Conservation (phyloP, 371 early-diverging fungal genomes). For the Rhizopus arrhizus region DNA sequence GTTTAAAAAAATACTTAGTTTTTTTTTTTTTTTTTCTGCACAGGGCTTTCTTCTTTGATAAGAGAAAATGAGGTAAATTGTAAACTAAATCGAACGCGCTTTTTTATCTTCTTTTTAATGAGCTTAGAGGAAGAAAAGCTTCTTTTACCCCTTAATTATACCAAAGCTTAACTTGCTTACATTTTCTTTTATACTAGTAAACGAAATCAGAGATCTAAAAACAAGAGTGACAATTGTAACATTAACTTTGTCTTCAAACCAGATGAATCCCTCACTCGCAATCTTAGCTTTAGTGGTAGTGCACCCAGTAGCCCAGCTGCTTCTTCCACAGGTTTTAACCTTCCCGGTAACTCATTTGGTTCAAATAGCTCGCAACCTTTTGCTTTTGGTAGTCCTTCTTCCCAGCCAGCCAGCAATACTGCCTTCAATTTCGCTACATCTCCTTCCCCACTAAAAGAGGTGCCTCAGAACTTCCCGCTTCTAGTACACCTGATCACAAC, state of each 20-base stretch:
- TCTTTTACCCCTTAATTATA: neutral
- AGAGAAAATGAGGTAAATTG: constrained; percentile 3
- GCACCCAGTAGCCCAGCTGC: constrained; percentile 21
- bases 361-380: neutral
- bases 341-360: constrained; percentile 13
- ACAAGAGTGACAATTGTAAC: constrained; percentile 13
- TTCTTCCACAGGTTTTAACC: constrained; percentile 2
- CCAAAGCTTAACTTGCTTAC: neutral
- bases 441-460: constrained; percentile 8
- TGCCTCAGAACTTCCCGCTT: constrained; percentile 5
- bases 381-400: neutral
- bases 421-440: constrained; percentile 12
- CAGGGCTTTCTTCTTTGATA: neutral
- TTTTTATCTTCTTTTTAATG: neutral
- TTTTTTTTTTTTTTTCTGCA: neutral
- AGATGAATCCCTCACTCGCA: neutral
- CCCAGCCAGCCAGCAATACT: neutral
- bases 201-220: constrained; percentile 20
- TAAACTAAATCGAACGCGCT: neutral
- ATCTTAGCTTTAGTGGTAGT: constrained; percentile 12
- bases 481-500: constrained; percentile 1
- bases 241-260: constrained; percentile 24
- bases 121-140: neutral
- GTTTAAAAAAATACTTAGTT: neutral
- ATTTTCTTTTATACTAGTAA: constrained; percentile 12